These are phyloP conservation scores for Astrothelium macrocarpum DNA, from an alignment of 495 filamentous ascomycete genomes.

Conservation along the genomic window DNA sequence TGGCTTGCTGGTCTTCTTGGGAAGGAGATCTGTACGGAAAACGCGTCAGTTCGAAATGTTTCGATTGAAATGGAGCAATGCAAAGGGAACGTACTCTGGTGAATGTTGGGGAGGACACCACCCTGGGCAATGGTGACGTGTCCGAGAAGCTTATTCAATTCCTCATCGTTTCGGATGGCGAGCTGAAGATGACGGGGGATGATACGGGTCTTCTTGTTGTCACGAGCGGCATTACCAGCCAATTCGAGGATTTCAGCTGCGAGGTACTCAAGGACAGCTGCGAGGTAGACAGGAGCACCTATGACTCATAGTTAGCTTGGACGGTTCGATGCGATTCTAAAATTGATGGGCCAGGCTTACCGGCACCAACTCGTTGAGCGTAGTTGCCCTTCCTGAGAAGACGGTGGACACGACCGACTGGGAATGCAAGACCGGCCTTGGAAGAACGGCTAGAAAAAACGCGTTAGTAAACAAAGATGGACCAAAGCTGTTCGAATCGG, in stretches of 20 bases:
- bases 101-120: slow-evolving; percentile 98
- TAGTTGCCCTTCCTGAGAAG: slow-evolving; percentile 99
- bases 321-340: not conserved
- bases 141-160: slow-evolving; percentile 98
- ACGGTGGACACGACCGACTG: slow-evolving; percentile 99
- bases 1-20: slow-evolving; percentile 94
- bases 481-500: slow-evolving; percentile 10
- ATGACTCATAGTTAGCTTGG: slow-evolving; percentile 27
- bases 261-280: slow-evolving; percentile 96
- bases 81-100: slow-evolving; percentile 67
- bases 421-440: slow-evolving; percentile 98
- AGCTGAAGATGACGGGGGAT: slow-evolving; percentile 98
- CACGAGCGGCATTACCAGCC: slow-evolving; percentile 95
- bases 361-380: slow-evolving; percentile 97
- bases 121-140: slow-evolving; percentile 99
- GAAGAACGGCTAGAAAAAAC: slow-evolving; percentile 69
- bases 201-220: slow-evolving; percentile 99
- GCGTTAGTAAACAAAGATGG: slow-evolving; percentile 19
- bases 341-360: slow-evolving; percentile 37
- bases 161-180: slow-evolving; percentile 97
- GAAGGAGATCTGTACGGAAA: slow-evolving; percentile 65
- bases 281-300: slow-evolving; percentile 95
- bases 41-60: slow-evolving; percentile 36
- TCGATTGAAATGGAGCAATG: not conserved
- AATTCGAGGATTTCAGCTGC: slow-evolving; percentile 98